phyloP scores from a whole-genome alignment of 352 stramenopile genomes.

The Phytophthora pseudosyringae region DNA sequence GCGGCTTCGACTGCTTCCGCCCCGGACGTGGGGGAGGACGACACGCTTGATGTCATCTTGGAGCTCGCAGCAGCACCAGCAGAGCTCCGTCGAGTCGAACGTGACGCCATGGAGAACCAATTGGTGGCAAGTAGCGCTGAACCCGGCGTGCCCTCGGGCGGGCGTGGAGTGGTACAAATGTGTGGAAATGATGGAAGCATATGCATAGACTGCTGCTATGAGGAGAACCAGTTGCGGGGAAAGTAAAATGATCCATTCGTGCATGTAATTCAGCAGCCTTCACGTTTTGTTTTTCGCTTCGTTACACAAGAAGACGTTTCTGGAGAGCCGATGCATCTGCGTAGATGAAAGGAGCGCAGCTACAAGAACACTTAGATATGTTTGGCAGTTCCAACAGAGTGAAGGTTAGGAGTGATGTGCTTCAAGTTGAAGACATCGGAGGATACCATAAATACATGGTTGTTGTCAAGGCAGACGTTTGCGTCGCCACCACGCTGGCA shows the following conservation, averaged over 20 bases:
- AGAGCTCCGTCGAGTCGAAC: constrained; percentile 10
- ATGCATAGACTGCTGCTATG: background rate
- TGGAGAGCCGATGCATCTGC: no score
- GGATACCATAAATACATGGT: no score
- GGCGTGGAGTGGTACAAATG: background rate
- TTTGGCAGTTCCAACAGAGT: constrained; percentile 5
- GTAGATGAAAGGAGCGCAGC: no score
- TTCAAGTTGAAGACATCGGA: constrained; percentile 23
- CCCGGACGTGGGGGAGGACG: constrained; percentile 12
- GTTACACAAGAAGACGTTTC: background rate
- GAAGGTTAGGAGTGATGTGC: constrained; percentile 30
- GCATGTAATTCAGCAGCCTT: no score
- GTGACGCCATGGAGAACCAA: constrained; percentile 15
- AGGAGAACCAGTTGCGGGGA: no score
- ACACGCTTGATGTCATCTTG: constrained; percentile 6
- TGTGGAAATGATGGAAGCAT: constrained; percentile 2
- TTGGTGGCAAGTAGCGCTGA: no score
- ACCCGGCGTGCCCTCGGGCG: no score
- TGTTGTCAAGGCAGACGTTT: no score
- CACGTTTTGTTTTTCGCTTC: background rate
- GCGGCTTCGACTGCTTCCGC: constrained; percentile 24
- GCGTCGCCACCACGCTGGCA: no score
- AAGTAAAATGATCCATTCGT: no score
- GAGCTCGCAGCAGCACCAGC: constrained; percentile 1
- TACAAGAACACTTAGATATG: no score